Base-by-base conservation (phyloP, 257 asterid species). In the Lantana camara region DNA sequence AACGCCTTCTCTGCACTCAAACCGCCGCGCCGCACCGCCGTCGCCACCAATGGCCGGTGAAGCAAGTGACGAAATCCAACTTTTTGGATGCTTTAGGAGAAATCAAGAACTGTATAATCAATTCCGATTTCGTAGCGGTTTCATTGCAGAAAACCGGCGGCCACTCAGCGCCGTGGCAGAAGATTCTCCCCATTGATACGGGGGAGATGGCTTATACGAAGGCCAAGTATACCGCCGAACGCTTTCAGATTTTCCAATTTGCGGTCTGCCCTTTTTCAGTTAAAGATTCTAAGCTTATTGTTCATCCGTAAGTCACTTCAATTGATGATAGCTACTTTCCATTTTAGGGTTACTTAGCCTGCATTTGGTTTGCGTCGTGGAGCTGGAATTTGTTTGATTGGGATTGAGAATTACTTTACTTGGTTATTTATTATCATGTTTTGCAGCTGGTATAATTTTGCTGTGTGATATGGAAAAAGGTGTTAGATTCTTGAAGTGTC, bases 221-320 rank as follows among this genome's bases (percentile, higher is more conserved):
- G 75, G 83, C 86, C 68, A 90, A 80, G 72, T 77, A 51, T 56
- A 77, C 85, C 9, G 95, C 98, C 7, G 89, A 83, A 72, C 76
- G 90, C 58, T 93, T 80, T 76, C 96, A 87, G 79, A 73, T 90
- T 59, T 77, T 93, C 67, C 96, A 93, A 76, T 90, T 90, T 56
- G 85, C 96, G 17, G 90, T 90, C 77, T 93, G 96, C 77, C 97
- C 99, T 9, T 90, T 90, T 60, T 82, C 92, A 12, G 71, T 81
- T 41, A 60, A 77, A 49, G 90, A 68, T 35, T 85, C 96, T 60
- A 85, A 84, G 73, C 78, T 85, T 73, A 70, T 77, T 42, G 90
- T 87, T 37, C 77, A 87, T 66, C 97, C 99, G 98, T 93, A 73
- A 72, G 93, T 54, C 42, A 55, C 23, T 57, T 56, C 20, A 21